Evolutionary conservation across 1,284 basidiomycete genomes (phyloP).

Genomic region (Polyporus tsugae): DNA sequence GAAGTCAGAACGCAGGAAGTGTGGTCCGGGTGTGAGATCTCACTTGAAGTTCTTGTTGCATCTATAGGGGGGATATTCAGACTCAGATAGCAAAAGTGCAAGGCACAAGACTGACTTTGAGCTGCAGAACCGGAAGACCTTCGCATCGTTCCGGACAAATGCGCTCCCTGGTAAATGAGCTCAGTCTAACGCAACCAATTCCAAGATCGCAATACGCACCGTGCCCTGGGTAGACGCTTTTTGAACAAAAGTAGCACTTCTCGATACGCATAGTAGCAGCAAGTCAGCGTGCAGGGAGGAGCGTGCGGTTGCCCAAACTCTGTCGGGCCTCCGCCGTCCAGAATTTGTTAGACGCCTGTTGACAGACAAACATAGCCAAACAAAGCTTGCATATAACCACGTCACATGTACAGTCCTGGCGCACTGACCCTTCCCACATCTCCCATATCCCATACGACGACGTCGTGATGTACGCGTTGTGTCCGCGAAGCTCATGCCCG

Average conservation of each 20-base stretch:
- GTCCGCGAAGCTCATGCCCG: not conserved
- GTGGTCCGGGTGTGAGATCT: not conserved
- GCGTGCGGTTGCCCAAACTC: slow-evolving; percentile 4
- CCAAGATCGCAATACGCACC: slow-evolving; percentile 52
- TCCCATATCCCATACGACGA: slow-evolving; percentile 3
- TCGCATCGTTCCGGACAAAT: slow-evolving; percentile 96
- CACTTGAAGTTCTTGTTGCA: slow-evolving; percentile 99
- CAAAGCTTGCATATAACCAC: not conserved
- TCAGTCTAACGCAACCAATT: not conserved
- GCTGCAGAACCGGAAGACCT: slow-evolving; percentile 96
- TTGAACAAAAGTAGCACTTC: slow-evolving; percentile 94
- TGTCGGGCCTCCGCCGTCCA: not conserved
- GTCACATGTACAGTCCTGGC: not conserved
- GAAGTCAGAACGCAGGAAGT: slow-evolving; percentile 1
- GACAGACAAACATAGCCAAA: slow-evolving; percentile 22
- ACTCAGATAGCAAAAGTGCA: not conserved
- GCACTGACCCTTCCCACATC: slow-evolving; percentile 6
- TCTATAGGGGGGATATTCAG: slow-evolving; percentile 50
- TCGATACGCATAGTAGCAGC: slow-evolving; percentile 76
- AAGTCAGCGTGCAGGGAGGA: slow-evolving; percentile 17
- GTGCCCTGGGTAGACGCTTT: slow-evolving; percentile 94
- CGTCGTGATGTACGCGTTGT: slow-evolving; percentile 10
- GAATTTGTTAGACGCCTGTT: slow-evolving; percentile 30
- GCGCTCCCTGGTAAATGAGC: slow-evolving; percentile 68
- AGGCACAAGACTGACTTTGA: slow-evolving; percentile 76